A percentile compares a stretch with the other conserved stretches of the same genome.
Conservation (phyloP, 495 filamentous ascomycete species). For the Penicilliopsis zonata region DNA sequence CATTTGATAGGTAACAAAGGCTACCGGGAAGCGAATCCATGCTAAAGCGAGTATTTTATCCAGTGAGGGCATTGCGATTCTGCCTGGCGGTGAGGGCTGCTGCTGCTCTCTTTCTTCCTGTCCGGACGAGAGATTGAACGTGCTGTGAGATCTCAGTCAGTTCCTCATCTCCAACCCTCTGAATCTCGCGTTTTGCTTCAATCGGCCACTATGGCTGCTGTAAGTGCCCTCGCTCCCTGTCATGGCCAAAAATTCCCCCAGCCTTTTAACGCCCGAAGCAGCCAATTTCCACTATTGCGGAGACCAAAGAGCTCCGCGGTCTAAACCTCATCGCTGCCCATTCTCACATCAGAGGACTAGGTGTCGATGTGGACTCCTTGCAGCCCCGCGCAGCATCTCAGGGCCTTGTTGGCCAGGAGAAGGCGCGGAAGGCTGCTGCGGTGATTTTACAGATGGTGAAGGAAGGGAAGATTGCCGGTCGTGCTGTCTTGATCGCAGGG, state of each 20-base stretch:
- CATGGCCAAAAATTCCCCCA: background rate
- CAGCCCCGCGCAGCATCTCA: constrained; percentile 80
- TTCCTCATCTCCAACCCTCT: background rate
- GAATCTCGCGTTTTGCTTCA: no score
- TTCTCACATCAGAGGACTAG: constrained; percentile 92
- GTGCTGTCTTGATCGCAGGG: constrained; percentile 89
- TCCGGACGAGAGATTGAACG: constrained; percentile 1
- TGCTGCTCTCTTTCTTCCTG: constrained; percentile 2
- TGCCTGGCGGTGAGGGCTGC: constrained; percentile 17
- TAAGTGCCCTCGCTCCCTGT: constrained; percentile 9
- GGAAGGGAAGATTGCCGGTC: constrained; percentile 93
- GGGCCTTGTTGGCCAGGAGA: constrained; percentile 93
- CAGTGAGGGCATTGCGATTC: no score
- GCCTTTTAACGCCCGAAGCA: constrained; percentile 16
- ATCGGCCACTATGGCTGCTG: constrained; percentile 30
- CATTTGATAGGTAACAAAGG: no score
- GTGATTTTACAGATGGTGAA: constrained; percentile 97
- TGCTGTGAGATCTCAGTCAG: constrained; percentile 1
- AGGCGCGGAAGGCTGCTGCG: constrained; percentile 89
- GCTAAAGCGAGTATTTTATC: no score
- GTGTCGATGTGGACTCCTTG: constrained; percentile 83
- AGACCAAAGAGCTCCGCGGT: constrained; percentile 86
- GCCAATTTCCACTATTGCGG: constrained; percentile 86
- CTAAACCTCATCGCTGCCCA: constrained; percentile 96
- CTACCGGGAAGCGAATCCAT: no score